Base-by-base conservation (phyloP, 1,284 basidiomycete species). In the Ceratobasidium sp. region DNA sequence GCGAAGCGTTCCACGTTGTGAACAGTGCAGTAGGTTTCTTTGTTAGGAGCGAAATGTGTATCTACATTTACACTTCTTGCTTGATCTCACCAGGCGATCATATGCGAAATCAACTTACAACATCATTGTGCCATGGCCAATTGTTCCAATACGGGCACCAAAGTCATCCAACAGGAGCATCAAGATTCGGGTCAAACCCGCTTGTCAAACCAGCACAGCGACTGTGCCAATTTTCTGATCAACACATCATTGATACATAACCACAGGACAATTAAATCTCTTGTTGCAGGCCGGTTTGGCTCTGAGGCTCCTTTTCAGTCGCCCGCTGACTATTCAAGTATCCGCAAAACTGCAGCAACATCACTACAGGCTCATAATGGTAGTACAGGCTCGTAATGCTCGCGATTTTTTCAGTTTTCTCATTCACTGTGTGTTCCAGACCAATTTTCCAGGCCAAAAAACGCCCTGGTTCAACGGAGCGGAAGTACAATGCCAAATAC, bases 191-290 rank as follows among this genome's bases (percentile, higher is more conserved):
- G 47, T 34, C 15, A 20, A 12, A 38, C 52, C 31, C n/a, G 12
- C 8, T 1, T 13, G 6, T 10, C 7, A n/a, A 49, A 53, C 7
- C 3, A 12, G 15, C 62, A 65, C 50, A 53, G 13, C 10, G 47
- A 50, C n/a, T 12, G 34, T 47, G 20, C 17, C 3, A 6, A 65
- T 25, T 65, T 52, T 49, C 27, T 65, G n/a, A n/a, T 65, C 15
- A 65, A 65, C 31, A 65, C 29, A 17, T n/a, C 17, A 17, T 22
- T 47, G 7, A 7, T 65, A 12, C 62, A 65, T 53, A 65, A 65
- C 50, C 32, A 53, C 47, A 49, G 29, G 29, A 29, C 35, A 22
- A 38, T 55, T 38, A 17, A 12, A 50, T 13, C 15, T 12, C 47
- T 50, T 50, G 25, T 50, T 27, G 47, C 12, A 12, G 3, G 17